Evolutionary conservation across 768 basidiomycete species (phyloP).

Genomic region (Clavulina sp.): DNA sequence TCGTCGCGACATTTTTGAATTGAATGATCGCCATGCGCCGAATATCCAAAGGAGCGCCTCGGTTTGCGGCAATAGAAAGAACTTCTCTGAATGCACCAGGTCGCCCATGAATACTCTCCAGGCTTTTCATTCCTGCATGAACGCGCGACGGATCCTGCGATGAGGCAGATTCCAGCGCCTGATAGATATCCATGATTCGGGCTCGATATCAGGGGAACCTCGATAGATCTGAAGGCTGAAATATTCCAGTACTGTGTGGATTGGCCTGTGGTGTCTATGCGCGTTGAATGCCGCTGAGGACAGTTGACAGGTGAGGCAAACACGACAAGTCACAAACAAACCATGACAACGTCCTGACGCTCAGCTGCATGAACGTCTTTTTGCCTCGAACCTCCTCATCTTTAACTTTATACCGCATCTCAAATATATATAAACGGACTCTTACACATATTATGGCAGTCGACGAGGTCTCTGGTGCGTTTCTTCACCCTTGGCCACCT

Average conservation of each 20-base stretch:
- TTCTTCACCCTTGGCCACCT: background rate
- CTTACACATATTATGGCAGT: background rate
- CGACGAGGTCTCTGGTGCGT: background rate
- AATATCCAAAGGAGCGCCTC: slow-evolving; percentile 37
- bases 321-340: background rate
- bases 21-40: slow-evolving; percentile 75
- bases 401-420: background rate
- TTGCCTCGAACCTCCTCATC: background rate
- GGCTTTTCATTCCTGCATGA: slow-evolving; percentile 34
- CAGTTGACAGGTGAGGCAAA: background rate
- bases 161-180: slow-evolving; percentile 46
- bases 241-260: background rate
- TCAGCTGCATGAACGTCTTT: background rate
- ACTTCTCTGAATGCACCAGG: slow-evolving; percentile 55
- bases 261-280: no score
- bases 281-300: background rate
- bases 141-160: slow-evolving; percentile 46
- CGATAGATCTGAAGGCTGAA: background rate
- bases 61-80: slow-evolving; percentile 52
- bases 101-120: slow-evolving; percentile 50
- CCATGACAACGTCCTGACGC: background rate
- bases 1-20: slow-evolving; percentile 63
- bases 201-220: background rate
- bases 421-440: background rate
- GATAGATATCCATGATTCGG: slow-evolving; percentile 33